phyloP scores from a whole-genome alignment of 2,329 filamentous ascomycete genomes.

The Diaporthe helianthi region DNA sequence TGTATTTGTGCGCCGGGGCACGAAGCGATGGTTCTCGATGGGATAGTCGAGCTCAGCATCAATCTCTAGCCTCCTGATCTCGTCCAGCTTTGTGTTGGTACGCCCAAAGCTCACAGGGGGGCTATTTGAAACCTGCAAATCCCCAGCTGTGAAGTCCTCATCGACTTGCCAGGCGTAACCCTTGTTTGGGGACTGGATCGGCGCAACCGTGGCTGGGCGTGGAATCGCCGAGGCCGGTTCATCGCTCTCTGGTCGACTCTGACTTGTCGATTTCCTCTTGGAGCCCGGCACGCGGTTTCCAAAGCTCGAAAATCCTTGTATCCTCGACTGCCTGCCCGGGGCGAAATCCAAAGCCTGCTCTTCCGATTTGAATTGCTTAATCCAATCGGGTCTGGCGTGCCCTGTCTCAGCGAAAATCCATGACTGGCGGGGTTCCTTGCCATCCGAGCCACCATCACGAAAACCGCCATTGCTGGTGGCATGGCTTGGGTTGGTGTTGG shows the following conservation, averaged over 20 bases:
- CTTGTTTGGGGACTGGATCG: constrained; percentile 53
- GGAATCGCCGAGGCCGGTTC: constrained; percentile 35
- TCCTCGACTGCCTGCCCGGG: constrained; percentile 1
- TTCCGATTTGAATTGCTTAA: constrained; percentile 30
- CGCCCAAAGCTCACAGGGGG: constrained; percentile 55
- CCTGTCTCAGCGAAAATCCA: constrained; percentile 33
- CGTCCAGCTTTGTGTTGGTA: constrained; percentile 46
- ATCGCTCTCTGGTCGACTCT: constrained; percentile 1
- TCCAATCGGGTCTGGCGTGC: constrained; percentile 32
- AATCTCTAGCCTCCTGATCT: constrained; percentile 46
- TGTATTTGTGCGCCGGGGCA: constrained; percentile 31
- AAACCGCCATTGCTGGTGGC: constrained; percentile 33
- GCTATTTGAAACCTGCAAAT: constrained; percentile 62
- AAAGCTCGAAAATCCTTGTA: constrained; percentile 21
- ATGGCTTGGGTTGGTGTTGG: constrained; percentile 43
- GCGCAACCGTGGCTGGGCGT: constrained; percentile 37
- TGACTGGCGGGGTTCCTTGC: constrained; percentile 37
- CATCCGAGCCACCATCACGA: constrained; percentile 44
- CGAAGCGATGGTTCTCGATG: constrained; percentile 8
- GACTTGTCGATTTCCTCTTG: constrained; percentile 5
- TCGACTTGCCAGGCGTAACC: constrained; percentile 64
- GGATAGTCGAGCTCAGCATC: constrained; percentile 39
- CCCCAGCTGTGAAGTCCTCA: constrained; percentile 63
- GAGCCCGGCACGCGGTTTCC: constrained; percentile 13
- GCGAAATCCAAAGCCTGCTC: constrained; percentile 26